Percentiles rank a stretch among this genome's conserved stretches.
Conservation (phyloP, 1,284 basidiomycete species). For the Cryptococcus wingfieldii region DNA sequence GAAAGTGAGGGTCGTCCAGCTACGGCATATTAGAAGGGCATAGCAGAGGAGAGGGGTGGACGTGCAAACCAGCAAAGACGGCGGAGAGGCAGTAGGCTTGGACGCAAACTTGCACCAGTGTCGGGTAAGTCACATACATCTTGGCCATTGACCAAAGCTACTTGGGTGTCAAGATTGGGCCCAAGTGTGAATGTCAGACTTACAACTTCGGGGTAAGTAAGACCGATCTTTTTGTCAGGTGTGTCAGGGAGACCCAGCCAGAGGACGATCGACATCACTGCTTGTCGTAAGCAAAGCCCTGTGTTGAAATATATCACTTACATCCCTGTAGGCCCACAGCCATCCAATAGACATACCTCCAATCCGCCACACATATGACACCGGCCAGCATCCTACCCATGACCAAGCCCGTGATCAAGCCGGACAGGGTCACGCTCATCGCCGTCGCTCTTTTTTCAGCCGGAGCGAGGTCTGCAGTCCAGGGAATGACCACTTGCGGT, state of each 20-base stretch:
- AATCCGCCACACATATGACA: constrained; percentile 59
- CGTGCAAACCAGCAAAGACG: constrained; percentile 39
- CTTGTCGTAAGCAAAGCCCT: background rate
- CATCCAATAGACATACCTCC: constrained; percentile 65
- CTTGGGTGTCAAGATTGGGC: background rate
- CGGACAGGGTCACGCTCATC: constrained; percentile 63
- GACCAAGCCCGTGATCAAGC: constrained; percentile 67
- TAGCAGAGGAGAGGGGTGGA: background rate
- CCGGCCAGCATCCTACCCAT: constrained; percentile 64
- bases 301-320: constrained; percentile 16
- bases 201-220: constrained; percentile 59
- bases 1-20: constrained; percentile 69
- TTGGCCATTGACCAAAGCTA: constrained; percentile 62
- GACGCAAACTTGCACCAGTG: constrained; percentile 61
- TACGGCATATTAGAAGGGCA: background rate
- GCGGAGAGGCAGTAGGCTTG: constrained; percentile 57
- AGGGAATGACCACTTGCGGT: constrained; percentile 56
- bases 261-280: constrained; percentile 54
- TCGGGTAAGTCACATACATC: constrained; percentile 63
- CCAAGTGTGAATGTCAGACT: constrained; percentile 6
- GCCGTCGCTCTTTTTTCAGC: constrained; percentile 60
- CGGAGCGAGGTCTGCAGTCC: constrained; percentile 63
- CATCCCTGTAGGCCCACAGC: constrained; percentile 54
- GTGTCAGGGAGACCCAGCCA: constrained; percentile 66
- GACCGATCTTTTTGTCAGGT: constrained; percentile 56